Conservation (phyloP, 345 rosid species). For the Murraya paniculata region DNA sequence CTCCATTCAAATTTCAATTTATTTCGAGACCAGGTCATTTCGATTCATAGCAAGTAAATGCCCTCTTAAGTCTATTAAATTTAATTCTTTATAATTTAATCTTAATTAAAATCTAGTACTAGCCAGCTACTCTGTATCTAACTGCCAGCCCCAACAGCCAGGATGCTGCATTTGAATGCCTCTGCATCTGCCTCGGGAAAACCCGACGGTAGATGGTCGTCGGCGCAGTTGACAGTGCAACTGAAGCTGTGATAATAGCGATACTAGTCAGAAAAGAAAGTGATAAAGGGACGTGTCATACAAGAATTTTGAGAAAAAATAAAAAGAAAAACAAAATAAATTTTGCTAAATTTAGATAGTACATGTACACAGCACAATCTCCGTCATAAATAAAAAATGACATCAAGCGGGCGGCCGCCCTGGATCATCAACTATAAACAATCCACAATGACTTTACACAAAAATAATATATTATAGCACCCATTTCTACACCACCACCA, state of each 20-base stretch:
- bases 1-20: no score
- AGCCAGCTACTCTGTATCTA: no score
- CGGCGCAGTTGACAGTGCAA: neutral
- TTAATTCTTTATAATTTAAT: no score
- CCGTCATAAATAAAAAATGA: constrained; percentile 1
- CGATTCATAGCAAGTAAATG: no score
- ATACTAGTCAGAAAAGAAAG: neutral
- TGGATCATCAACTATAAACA: neutral
- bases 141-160: neutral
- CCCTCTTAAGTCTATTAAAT: no score
- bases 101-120: no score
- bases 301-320: neutral
- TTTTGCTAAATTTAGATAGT: neutral
- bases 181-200: neutral
- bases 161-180: neutral
- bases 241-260: neutral
- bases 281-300: neutral
- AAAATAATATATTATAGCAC: neutral
- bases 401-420: constrained; percentile 1
- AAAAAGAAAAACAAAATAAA: neutral
- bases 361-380: neutral
- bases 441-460: constrained; percentile 6
- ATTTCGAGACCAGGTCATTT: no score
- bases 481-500: constrained; percentile 22
- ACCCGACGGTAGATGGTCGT: neutral